These are phyloP conservation scores for Aspergillus glaucus DNA, from an alignment of 2,329 filamentous ascomycete species.

Conservation along the genomic window DNA sequence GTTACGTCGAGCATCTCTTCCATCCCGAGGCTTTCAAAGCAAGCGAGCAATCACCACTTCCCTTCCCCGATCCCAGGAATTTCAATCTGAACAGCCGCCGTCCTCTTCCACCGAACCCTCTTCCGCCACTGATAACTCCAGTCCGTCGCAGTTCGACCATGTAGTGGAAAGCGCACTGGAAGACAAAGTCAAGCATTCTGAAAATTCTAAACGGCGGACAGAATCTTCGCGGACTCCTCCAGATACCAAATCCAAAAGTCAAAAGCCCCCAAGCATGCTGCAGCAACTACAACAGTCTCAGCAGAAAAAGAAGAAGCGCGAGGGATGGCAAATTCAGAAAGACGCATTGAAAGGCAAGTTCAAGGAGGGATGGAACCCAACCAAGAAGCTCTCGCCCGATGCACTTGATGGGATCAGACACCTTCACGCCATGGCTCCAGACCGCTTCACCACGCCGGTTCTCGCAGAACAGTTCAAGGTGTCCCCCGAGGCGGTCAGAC, in stretches of 20 bases:
- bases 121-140: neutral
- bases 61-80: neutral
- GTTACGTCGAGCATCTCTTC: conserved; percentile 1
- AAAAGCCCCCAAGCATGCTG: neutral
- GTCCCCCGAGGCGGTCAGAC: conserved; percentile 78
- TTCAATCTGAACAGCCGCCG: neutral
- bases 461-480: conserved; percentile 76
- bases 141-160: no score
- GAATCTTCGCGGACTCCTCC: neutral
- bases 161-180: no score
- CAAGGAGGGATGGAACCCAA: conserved; percentile 68
- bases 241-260: neutral
- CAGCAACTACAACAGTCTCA: neutral
- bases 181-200: no score
- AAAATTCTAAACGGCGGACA: neutral
- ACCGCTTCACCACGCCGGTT: conserved; percentile 65
- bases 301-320: conserved; percentile 27
- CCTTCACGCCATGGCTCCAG: conserved; percentile 69
- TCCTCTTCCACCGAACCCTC: neutral
- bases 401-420: conserved; percentile 84
- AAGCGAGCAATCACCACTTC: neutral
- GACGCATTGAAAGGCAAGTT: conserved; percentile 70
- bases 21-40: neutral
- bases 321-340: conserved; percentile 72
- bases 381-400: conserved; percentile 84